Evolutionary conservation across 2,329 filamentous ascomycete genomes (phyloP), one percentile per base, ranked within the genome.

Genomic region (Aspergillus versicolor): DNA sequence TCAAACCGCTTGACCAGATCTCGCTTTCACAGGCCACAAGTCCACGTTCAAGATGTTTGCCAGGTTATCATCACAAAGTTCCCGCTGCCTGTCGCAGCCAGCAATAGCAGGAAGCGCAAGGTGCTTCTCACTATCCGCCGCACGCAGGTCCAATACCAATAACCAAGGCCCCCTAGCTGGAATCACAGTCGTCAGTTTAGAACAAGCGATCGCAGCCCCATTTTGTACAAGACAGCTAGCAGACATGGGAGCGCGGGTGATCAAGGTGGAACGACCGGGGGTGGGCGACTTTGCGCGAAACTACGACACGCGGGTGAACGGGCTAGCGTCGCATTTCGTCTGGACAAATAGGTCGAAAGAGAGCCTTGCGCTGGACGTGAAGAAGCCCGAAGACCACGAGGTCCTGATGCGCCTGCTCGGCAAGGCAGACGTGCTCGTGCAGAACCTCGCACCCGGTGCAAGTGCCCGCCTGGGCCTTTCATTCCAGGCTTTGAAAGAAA

Each of bases 291-390:
- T 84, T 63, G 81, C 81, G 0, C 76, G 81, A 1, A 67, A 75
- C 12, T 82, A 83, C 59, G 81, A 84, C 63, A 75, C 68, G 0
- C 75, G 81, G 8, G 80, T 82, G 2, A 73, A 76, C 7, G 81
- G 81, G 0, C 68, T 81, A 13, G 71, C 79, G 0, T 83, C 81
- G 0, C 81, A 84, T 62, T 84, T 84, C 56, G 74, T 83, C n/a
- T 83, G 82, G 81, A 73, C 77, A 0, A 84, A 83, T 58, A 75
- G 81, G 21, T 81, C 80, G 6, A 84, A 83, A 52, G 80, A 84
- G 63, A 82, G 79, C 47, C 66, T 83, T 8, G 79, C 79, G 0
- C 71, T 83, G 0, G 77, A 83, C 42, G 61, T 83, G 15, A 83
- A 84, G 58, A 63, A 75, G 11, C 60, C 73, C 0, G 65, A 69